Evolutionary conservation across 768 basidiomycete genomes (phyloP), one percentile per base, ranked within the genome.

Genomic region (Mycena indigotica): DNA sequence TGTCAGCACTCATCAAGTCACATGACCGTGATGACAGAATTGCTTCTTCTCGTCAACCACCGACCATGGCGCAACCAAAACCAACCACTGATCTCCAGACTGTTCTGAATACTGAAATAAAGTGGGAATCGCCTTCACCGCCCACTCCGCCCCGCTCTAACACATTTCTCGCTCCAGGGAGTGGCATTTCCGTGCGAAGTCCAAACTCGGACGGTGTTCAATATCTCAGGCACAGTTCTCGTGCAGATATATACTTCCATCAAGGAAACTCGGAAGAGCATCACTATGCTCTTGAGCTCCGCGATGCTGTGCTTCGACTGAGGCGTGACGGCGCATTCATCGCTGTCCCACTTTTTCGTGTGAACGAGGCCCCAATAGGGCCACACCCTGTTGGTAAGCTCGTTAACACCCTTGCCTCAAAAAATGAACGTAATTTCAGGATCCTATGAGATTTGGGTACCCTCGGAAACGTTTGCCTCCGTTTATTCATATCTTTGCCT

Each of bases 391-490:
- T 84, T 50, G 90, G 89, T 86, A 58, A 65, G 85, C 69, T 29
- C 5, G 13, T 26, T 12, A 26, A 26, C 46, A 21, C 25, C 28
- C 46, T 5, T 28, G 28, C 8, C 8, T 13, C 12, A 44, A 8
- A 44, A 44, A 44, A 21, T 6, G 63, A 10, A 58, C 8, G 32
- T 65, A 46, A 65, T 74, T 58, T 67, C 44, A 89, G 90, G 90
- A 3, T 91, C 89, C 0, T 91, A 90, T 64, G 90, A 91, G 65
- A 85, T 91, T n/a, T 92, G 90, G 90, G 85, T 80, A 24, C 90
- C 90, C 1, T 77, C 82, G 0, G 86, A 89, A 61, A 88, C 88
- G 1, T 92, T 92, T 65, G 72, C 81, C 0, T 78, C 86, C 0
- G 85, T 92, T 17, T 92, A 84, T 67, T 91, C 89, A 8, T 92